A percentile compares a stretch with the other conserved stretches of the same genome.
phyloP scores from a whole-genome alignment of 1,284 basidiomycete species.

The Boletellus sp. region DNA sequence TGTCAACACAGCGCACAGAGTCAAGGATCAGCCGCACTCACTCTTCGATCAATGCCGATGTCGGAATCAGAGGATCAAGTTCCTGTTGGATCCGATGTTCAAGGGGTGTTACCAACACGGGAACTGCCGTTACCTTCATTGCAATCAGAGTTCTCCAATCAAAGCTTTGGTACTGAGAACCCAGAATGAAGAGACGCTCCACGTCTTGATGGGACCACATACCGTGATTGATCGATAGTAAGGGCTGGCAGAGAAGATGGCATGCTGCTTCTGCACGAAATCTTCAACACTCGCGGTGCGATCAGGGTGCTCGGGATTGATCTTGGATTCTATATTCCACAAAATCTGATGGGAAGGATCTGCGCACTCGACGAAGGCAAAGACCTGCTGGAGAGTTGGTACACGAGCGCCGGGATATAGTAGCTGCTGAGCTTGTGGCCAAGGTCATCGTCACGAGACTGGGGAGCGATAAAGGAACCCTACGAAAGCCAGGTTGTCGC shows the following conservation, averaged over 20 bases:
- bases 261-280: conserved; percentile 64
- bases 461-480: conserved; percentile 20
- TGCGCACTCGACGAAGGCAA: conserved; percentile 71
- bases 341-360: conserved; percentile 56
- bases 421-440: conserved; percentile 53
- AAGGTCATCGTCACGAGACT: conserved; percentile 7
- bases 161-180: conserved; percentile 65
- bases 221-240: conserved; percentile 63
- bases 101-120: not conserved
- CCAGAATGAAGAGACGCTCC: not conserved
- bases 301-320: conserved; percentile 56
- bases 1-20: conserved; percentile 10
- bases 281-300: conserved; percentile 58
- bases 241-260: conserved; percentile 51
- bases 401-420: conserved; percentile 66
- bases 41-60: conserved; percentile 62
- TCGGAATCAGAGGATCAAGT: conserved; percentile 49
- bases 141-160: conserved; percentile 70
- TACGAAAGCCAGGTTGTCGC: conserved; percentile 60
- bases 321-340: conserved; percentile 82
- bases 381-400: conserved; percentile 69
- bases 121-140: conserved; percentile 53
- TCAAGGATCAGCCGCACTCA: conserved; percentile 28
- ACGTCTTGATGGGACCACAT: conserved; percentile 19
- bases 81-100: conserved; percentile 25